phyloP scores from a whole-genome alignment of 257 asterid genomes.

The Dorcoceras hygrometricum region DNA sequence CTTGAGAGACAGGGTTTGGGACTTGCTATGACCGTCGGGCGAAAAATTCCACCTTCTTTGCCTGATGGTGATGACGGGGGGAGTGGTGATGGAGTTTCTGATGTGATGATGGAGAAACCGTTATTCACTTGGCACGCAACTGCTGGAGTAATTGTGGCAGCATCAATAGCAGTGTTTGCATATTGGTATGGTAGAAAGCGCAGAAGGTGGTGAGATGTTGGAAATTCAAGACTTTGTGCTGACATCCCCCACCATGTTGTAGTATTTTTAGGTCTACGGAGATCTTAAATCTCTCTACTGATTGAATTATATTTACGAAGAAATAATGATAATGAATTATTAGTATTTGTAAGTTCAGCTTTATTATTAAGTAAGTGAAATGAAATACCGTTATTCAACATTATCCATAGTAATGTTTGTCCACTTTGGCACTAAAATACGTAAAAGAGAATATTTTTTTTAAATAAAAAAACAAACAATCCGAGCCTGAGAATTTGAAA shows the following conservation, averaged over 20 bases:
- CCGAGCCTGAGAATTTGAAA: too few species aligned
- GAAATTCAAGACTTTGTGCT: conserved; percentile 19
- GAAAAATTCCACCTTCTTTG: conserved; percentile 24
- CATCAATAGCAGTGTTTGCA: conserved; percentile 73
- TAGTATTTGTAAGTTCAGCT: too few species aligned
- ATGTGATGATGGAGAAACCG: conserved; percentile 40
- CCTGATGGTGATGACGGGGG: conserved; percentile 17
- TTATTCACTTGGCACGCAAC: conserved; percentile 65
- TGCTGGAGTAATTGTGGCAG: conserved; percentile 75
- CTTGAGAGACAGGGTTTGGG: conserved; percentile 63
- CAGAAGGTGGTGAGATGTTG: conserved; percentile 53
- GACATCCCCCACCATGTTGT: conserved; percentile 29
- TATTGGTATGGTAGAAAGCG: conserved; percentile 84
- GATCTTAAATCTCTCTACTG: conserved; percentile 16
- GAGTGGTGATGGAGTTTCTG: not conserved
- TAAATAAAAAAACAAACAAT: too few species aligned
- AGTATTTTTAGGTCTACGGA: conserved; percentile 18
- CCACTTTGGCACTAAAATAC: too few species aligned
- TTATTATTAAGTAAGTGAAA: too few species aligned
- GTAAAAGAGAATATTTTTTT: too few species aligned
- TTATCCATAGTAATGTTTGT: too few species aligned
- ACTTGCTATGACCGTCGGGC: conserved; percentile 47
- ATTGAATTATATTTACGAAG: not conserved
- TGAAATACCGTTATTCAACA: too few species aligned
- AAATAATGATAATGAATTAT: too few species aligned